These are phyloP conservation scores for Agapanthus africanus DNA, from an alignment of 106 monocot species.

Conservation along the genomic window DNA sequence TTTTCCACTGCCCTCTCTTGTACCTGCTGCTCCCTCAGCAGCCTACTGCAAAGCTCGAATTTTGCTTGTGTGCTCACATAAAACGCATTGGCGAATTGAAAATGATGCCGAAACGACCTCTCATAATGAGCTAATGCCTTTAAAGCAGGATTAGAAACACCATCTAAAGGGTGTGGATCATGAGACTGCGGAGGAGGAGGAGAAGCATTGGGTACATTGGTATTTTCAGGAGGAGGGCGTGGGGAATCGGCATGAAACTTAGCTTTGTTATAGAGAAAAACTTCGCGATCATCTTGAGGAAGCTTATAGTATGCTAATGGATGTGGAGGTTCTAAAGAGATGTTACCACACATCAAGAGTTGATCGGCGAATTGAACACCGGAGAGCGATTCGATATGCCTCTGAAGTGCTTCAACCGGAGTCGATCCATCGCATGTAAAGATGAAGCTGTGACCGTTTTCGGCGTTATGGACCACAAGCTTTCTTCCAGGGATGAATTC, in stretches of 20 bases:
- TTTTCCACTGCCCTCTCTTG: slow-evolving; percentile 85
- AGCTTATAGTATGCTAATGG: slow-evolving; percentile 68
- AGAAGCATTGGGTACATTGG: slow-evolving; percentile 44
- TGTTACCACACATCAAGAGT: slow-evolving; percentile 70
- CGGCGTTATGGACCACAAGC: slow-evolving; percentile 68
- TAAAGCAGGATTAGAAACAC: slow-evolving; percentile 73
- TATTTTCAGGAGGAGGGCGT: slow-evolving; percentile 44
- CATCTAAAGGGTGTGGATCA: slow-evolving; percentile 59
- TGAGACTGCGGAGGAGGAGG: slow-evolving; percentile 33
- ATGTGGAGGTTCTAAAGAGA: slow-evolving; percentile 55
- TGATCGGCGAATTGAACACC: slow-evolving; percentile 53
- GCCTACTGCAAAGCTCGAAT: slow-evolving; percentile 62
- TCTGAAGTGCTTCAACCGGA: slow-evolving; percentile 54
- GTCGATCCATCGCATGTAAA: slow-evolving; percentile 82
- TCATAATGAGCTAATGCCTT: slow-evolving; percentile 88
- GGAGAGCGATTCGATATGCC: slow-evolving; percentile 46
- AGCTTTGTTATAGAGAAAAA: slow-evolving; percentile 76
- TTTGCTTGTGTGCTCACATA: slow-evolving; percentile 39
- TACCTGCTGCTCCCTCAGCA: slow-evolving; percentile 73
- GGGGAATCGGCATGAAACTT: slow-evolving; percentile 54
- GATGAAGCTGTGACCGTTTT: slow-evolving; percentile 90
- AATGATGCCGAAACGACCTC: slow-evolving; percentile 72
- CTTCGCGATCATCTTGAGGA: slow-evolving; percentile 72
- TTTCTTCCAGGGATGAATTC: slow-evolving; percentile 64
- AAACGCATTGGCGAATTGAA: slow-evolving; percentile 55